Base-by-base conservation (phyloP, 495 filamentous ascomycete genomes). In the Trichoderma orchidacearum region DNA sequence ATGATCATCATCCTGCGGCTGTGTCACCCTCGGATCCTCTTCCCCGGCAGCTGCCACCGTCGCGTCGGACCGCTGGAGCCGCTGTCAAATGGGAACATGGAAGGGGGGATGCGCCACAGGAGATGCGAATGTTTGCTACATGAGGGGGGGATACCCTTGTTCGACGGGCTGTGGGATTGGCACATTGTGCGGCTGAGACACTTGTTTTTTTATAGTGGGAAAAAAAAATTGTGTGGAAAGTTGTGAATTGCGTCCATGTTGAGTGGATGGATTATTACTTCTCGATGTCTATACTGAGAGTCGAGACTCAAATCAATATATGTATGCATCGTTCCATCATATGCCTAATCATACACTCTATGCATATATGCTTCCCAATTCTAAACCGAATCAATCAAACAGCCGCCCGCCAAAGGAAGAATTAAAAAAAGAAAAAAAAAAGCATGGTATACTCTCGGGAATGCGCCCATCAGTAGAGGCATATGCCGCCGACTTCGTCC, bases 401-500 rank as follows among this genome's bases (percentile, higher is more conserved):
- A 48, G 41, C 41, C 41, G 41, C 41, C 41, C 41, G 41, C 41
- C 41, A 27, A 23, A 48, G 4, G 21, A 1, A 41, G 6, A n/a
- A n/a, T n/a, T n/a, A n/a, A 21, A 41, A 41, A 18, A 21, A 27
- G 3, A 41, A 41, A n/a, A 41, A 7, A 6, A 15, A 41, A 18
- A 41, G 1, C n/a, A 41, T 13, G 17, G 8, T n/a, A n/a, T n/a
- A n/a, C n/a, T n/a, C n/a, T n/a, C n/a, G n/a, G n/a, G n/a, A n/a
- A n/a, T n/a, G n/a, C n/a, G n/a, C 27, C 18, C 48, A 7, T 64
- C 59, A 77, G 30, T 77, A 76, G 32, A 72, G 67, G 62, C 75
- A 77, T 38, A 77, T 75, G 32, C 87, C 89, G 35, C 83, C 87
- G 2, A 72, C 72, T 48, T 75, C 73, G 51, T 94, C 89, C 63